phyloP scores from a whole-genome alignment of 2,329 filamentous ascomycete genomes.

The Nectriaceae sp. region DNA sequence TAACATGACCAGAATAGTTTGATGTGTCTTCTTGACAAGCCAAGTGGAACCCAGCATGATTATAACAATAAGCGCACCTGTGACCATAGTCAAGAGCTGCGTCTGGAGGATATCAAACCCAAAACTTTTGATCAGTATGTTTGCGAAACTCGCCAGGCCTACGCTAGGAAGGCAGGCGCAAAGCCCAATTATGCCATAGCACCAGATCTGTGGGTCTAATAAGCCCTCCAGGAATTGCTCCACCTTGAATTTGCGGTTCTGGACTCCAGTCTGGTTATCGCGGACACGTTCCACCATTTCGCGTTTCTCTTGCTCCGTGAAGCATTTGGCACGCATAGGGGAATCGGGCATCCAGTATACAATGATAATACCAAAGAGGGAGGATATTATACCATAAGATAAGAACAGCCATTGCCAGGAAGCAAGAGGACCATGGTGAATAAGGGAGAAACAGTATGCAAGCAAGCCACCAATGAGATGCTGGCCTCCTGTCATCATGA shows the following conservation, averaged over 20 bases:
- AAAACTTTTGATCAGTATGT: slow-evolving; percentile 70
- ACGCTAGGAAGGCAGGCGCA: slow-evolving; percentile 73
- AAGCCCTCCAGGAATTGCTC: slow-evolving; percentile 52
- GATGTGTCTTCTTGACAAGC: slow-evolving; percentile 64
- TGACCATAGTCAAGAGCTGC: slow-evolving; percentile 74
- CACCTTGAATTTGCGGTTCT: slow-evolving; percentile 51
- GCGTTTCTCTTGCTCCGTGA: slow-evolving; percentile 63
- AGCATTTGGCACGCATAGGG: slow-evolving; percentile 72
- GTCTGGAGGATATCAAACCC: slow-evolving; percentile 66
- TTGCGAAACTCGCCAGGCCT: slow-evolving; percentile 70
- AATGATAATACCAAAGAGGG: slow-evolving; percentile 64
- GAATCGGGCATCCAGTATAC: slow-evolving; percentile 65
- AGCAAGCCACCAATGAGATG: slow-evolving; percentile 71
- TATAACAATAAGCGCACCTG: slow-evolving; percentile 71
- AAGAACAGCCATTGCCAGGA: slow-evolving; percentile 72
- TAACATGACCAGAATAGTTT: slow-evolving; percentile 68
- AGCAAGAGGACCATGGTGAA: slow-evolving; percentile 52
- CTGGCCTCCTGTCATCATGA: slow-evolving; percentile 75
- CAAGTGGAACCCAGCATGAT: slow-evolving; percentile 66
- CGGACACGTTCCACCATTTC: slow-evolving; percentile 62
- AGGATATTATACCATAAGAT: slow-evolving; percentile 61
- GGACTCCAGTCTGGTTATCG: no score
- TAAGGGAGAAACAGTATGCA: slow-evolving; percentile 61
- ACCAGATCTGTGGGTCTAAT: slow-evolving; percentile 65
- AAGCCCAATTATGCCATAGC: slow-evolving; percentile 64